Evolutionary conservation across 345 rosid species (phyloP).

Genomic region (Acer yangbiense): DNA sequence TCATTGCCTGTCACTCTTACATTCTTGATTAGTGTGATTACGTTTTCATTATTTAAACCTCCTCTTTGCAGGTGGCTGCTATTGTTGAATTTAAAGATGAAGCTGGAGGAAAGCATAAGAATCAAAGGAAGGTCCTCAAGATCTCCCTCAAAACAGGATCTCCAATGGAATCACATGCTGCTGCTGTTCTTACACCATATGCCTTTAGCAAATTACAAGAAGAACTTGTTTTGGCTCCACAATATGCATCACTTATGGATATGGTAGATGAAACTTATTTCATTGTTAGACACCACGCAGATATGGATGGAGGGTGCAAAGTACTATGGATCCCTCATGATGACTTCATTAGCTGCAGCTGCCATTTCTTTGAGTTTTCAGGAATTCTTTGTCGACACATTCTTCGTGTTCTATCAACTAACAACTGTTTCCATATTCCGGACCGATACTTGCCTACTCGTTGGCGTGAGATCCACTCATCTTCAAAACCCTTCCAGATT

Average conservation of each 20-base stretch:
- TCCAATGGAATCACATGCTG: slow-evolving; percentile 65
- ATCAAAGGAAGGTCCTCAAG: slow-evolving; percentile 37
- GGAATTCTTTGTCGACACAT: slow-evolving; percentile 66
- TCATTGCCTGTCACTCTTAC: not conserved
- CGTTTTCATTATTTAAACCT: not conserved
- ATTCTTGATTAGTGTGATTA: slow-evolving; percentile 11
- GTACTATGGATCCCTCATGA: slow-evolving; percentile 56
- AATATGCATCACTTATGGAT: slow-evolving; percentile 50
- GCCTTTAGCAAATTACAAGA: slow-evolving; percentile 62
- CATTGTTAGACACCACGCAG: slow-evolving; percentile 55
- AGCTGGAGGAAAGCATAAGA: slow-evolving; percentile 46
- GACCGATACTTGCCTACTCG: slow-evolving; percentile 45
- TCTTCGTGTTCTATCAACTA: slow-evolving; percentile 57
- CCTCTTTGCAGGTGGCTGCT: slow-evolving; percentile 43
- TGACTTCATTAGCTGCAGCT: slow-evolving; percentile 62
- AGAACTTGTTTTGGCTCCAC: slow-evolving; percentile 65
- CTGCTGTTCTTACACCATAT: slow-evolving; percentile 57
- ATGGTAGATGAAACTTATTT: slow-evolving; percentile 49
- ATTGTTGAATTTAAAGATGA: slow-evolving; percentile 39
- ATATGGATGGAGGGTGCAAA: slow-evolving; percentile 50
- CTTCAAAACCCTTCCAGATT: slow-evolving; percentile 29
- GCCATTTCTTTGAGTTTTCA: slow-evolving; percentile 53
- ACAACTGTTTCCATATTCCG: slow-evolving; percentile 67
- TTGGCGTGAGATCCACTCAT: slow-evolving; percentile 35
- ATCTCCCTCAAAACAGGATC: slow-evolving; percentile 59